Percentiles rank a stretch among this genome's conserved stretches.
Conservation (phyloP, 148 eudicot species). For the Tetragonia tetragonoides region DNA sequence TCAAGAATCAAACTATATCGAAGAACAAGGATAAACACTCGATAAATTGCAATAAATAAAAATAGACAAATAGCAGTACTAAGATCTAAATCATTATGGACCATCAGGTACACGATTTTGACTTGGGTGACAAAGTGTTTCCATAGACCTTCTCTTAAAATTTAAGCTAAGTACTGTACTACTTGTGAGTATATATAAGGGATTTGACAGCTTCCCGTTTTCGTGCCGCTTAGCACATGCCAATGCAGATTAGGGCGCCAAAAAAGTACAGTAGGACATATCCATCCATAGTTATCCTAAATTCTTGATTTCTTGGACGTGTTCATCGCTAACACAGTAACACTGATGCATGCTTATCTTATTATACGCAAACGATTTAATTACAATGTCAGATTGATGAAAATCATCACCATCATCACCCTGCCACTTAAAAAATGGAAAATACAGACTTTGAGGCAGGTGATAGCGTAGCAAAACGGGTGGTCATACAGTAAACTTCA, state of each 20-base stretch:
- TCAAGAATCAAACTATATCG: not conserved
- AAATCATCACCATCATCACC: too few relatives aligned
- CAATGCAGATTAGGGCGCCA: slow-evolving; percentile 9
- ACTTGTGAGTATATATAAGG: not conserved
- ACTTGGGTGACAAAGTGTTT: not conserved
- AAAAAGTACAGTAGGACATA: not conserved
- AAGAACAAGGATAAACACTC: too few relatives aligned
- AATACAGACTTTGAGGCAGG: not conserved
- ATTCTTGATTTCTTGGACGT: not conserved
- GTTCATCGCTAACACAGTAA: too few relatives aligned
- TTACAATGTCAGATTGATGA: not conserved
- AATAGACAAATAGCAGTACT: too few relatives aligned
- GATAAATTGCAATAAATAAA: too few relatives aligned
- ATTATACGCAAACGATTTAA: too few relatives aligned
- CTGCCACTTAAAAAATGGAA: too few relatives aligned
- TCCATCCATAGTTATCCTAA: not conserved
- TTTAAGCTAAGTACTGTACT: not conserved
- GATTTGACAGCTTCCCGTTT: not conserved
- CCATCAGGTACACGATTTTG: not conserved
- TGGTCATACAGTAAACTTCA: too few relatives aligned
- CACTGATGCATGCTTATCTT: too few relatives aligned
- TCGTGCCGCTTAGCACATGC: slow-evolving; percentile 5
- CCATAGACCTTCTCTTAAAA: too few relatives aligned
- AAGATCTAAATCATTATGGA: slow-evolving; percentile 4
- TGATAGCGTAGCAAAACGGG: not conserved